These are phyloP conservation scores for Colletotrichum acutatum DNA, from an alignment of 2,329 filamentous ascomycete species.

Conservation along the genomic window DNA sequence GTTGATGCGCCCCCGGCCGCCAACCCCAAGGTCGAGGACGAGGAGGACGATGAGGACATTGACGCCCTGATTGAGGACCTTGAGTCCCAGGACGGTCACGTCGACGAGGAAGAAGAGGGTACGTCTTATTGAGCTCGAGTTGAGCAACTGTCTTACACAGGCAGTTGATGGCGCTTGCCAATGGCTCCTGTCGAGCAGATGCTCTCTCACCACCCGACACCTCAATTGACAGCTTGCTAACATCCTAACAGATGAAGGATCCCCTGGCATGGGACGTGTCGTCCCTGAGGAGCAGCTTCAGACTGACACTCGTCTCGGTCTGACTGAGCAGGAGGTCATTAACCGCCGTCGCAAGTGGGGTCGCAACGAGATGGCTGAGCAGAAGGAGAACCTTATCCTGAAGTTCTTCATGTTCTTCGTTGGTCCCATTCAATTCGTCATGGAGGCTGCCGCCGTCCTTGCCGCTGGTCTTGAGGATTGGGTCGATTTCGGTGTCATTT, in stretches of 20 bases:
- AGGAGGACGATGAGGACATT: constrained; percentile 82
- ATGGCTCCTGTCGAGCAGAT: not conserved
- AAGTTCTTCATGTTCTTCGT: constrained; percentile 88
- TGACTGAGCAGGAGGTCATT: constrained; percentile 77
- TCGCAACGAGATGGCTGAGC: constrained; percentile 90
- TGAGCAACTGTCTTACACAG: not conserved
- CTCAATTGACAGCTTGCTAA: constrained; percentile 4
- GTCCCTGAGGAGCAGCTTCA: constrained; percentile 81
- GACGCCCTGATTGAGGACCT: constrained; percentile 89
- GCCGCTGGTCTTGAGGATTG: constrained; percentile 88
- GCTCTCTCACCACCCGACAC: no score
- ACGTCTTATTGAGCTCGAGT: constrained; percentile 37
- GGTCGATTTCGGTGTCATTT: constrained; percentile 95
- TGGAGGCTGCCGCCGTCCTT: constrained; percentile 86
- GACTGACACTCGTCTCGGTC: constrained; percentile 78
- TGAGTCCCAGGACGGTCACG: constrained; percentile 81
- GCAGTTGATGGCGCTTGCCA: not conserved
- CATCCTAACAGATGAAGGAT: constrained; percentile 42
- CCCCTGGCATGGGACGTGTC: constrained; percentile 65
- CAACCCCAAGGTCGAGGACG: constrained; percentile 65
- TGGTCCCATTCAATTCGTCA: constrained; percentile 92
- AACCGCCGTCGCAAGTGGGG: constrained; percentile 74
- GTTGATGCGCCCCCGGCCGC: constrained; percentile 47
- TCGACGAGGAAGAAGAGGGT: constrained; percentile 71
- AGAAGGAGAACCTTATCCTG: constrained; percentile 85